Evolutionary conservation across 2,329 filamentous ascomycete genomes (phyloP).

Genomic region (Claviceps sp.): DNA sequence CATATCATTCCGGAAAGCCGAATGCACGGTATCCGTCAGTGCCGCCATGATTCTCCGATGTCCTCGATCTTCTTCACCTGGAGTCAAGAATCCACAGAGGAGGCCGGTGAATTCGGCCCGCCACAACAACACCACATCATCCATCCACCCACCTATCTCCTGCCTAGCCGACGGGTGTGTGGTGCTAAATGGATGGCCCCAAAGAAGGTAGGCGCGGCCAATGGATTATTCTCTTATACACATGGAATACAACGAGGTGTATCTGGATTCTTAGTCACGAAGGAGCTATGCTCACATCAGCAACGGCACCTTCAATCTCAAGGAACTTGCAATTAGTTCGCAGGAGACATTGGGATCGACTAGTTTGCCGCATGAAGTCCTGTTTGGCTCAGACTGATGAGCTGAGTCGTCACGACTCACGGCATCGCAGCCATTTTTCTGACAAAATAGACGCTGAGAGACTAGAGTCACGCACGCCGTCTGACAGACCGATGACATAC

Average conservation of each 20-base stretch:
- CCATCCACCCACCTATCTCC: neutral
- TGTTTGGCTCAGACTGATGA: neutral
- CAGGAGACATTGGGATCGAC: neutral
- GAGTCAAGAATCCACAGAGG: neutral
- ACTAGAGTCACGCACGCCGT: neutral
- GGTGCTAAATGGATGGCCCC: neutral
- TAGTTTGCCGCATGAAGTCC: neutral
- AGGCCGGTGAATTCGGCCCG: conserved; percentile 1
- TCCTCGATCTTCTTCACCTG: neutral
- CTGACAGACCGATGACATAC: neutral
- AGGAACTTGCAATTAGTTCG: neutral
- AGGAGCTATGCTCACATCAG: neutral
- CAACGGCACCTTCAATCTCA: neutral
- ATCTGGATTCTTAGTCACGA: neutral
- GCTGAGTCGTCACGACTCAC: neutral
- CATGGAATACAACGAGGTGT: neutral
- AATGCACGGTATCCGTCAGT: neutral
- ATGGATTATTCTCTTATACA: neutral
- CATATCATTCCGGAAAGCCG: neutral
- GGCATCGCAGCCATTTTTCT: neutral
- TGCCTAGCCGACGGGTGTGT: neutral
- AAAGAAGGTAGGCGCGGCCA: neutral
- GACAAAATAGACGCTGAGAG: neutral
- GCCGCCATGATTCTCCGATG: neutral
- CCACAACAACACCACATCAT: conserved; percentile 1